Percentiles rank a stretch among this genome's conserved stretches.
These are phyloP conservation scores for Trichopus zeylanicus DNA, from an alignment of 116 monocot species.

Conservation along the genomic window DNA sequence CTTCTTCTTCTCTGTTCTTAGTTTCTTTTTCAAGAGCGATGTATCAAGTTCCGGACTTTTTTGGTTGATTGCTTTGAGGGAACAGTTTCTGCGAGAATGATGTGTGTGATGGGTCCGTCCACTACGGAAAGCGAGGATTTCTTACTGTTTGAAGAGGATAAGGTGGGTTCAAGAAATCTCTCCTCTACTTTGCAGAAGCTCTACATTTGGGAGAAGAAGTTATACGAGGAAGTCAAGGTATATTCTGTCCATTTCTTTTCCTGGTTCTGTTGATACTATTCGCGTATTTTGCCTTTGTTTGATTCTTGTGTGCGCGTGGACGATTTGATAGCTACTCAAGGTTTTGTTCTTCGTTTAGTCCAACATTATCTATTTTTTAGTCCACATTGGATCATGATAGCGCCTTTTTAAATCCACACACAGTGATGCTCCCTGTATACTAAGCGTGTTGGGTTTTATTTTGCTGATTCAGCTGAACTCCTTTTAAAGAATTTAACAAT, in stretches of 20 bases:
- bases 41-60: not conserved
- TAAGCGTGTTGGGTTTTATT: not conserved
- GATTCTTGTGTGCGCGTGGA: not conserved
- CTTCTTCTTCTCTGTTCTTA: not conserved
- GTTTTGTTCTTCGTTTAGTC: not conserved
- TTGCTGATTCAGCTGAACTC: not conserved
- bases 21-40: not conserved
- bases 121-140: slow-evolving; percentile 32
- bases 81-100: slow-evolving; percentile 50
- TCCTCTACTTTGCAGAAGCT: slow-evolving; percentile 83
- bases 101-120: slow-evolving; percentile 22
- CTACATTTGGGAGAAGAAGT: slow-evolving; percentile 91
- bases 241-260: not conserved
- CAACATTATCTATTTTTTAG: not conserved
- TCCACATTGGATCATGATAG: not conserved
- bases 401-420: not conserved
- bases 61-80: not conserved
- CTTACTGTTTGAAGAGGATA: slow-evolving; percentile 51
- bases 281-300: not conserved
- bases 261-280: not conserved
- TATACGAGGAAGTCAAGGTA: slow-evolving; percentile 89
- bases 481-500: not conserved
- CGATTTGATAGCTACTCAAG: not conserved
- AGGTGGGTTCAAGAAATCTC: slow-evolving; percentile 54
- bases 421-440: not conserved